Evolutionary conservation across 2,329 filamentous ascomycete genomes (phyloP), one percentile per base, ranked within the genome.

Genomic region (Colletotrichum limetticola): DNA sequence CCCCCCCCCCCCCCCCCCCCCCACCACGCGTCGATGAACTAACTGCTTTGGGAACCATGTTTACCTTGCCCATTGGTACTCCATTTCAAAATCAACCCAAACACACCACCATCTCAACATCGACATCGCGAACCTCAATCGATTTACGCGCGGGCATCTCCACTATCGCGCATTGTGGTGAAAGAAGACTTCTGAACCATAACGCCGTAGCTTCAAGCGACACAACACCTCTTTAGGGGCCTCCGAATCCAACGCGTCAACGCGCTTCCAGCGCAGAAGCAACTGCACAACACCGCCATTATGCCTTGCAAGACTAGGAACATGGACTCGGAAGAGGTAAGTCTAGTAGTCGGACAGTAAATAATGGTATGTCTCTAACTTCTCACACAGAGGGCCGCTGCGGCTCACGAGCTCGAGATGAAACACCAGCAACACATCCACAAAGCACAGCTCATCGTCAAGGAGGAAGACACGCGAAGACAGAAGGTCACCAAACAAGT

Each of bases 401-500:
- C 81, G 32, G 83, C 89, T 46, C 87, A 88, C 75, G 82, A 86
- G 28, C 87, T 95, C 66, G 94, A 97, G 80, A 83, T 93, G 74
- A 90, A 90, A 77, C 94, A 95, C 80, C 90, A 93, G 76, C 87
- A 88, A 72, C 89, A 88, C 75, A 83, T 89, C 67, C 91, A 92
- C 76, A 86, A 91, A 67, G 89, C 93, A 46, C 89, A 94, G 66
- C 85, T 92, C 12, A 86, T 97, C 68, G 85, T 90, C 76, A 93
- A 94, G 78, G 91, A 95, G 75, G 95, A 98, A 81, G 90, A 92
- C 72, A 86, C 90, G 52, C 91, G 95, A 60, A 89, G 91, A 75
- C 83, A 95, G 65, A 91, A 91, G 76, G 87, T 96, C 74, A 90
- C 92, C 74, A 87, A 92, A 67, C 84, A 95, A 66, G 83, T 95